A percentile compares a stretch with the other conserved stretches of the same genome.
phyloP scores from a whole-genome alignment of 2,329 filamentous ascomycete species.

The Colletotrichum scovillei region DNA sequence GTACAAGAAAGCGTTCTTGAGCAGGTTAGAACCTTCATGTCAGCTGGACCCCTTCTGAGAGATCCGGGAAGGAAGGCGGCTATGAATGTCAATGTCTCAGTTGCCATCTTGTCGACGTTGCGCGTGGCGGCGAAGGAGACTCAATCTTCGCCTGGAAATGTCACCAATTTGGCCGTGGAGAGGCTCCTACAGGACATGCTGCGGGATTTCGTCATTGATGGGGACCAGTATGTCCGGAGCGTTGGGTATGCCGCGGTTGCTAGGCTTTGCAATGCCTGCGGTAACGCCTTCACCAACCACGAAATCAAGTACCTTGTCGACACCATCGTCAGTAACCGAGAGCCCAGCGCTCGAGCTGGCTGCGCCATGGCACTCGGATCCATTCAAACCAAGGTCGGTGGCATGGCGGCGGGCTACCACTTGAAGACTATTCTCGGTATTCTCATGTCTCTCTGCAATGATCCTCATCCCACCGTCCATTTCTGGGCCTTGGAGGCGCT shows the following conservation, averaged over 20 bases:
- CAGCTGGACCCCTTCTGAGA: constrained; percentile 81
- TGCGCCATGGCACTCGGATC: constrained; percentile 93
- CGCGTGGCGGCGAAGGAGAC: constrained; percentile 89
- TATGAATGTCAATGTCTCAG: constrained; percentile 89
- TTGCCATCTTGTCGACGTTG: constrained; percentile 82
- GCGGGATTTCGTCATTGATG: constrained; percentile 79
- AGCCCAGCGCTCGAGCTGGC: constrained; percentile 91
- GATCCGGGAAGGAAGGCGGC: constrained; percentile 91
- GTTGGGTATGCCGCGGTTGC: constrained; percentile 89
- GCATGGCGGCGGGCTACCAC: constrained; percentile 97
- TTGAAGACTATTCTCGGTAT: constrained; percentile 98
- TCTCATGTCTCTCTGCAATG: constrained; percentile 96
- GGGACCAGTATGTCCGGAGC: constrained; percentile 86
- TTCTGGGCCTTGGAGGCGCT: constrained; percentile 96
- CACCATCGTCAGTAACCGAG: constrained; percentile 92
- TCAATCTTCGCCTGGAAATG: constrained; percentile 75
- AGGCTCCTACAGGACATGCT: constrained; percentile 83
- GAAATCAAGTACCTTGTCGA: constrained; percentile 95
- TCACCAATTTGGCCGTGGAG: constrained; percentile 81
- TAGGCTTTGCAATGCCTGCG: constrained; percentile 84
- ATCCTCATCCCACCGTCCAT: constrained; percentile 94
- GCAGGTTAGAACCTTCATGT: constrained; percentile 90
- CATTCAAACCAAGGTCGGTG: constrained; percentile 94
- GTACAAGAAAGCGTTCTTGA: constrained; percentile 97
- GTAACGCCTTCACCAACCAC: constrained; percentile 87